phyloP scores from a whole-genome alignment of 805 yeast species.

The Yarrowia alimentaria region DNA sequence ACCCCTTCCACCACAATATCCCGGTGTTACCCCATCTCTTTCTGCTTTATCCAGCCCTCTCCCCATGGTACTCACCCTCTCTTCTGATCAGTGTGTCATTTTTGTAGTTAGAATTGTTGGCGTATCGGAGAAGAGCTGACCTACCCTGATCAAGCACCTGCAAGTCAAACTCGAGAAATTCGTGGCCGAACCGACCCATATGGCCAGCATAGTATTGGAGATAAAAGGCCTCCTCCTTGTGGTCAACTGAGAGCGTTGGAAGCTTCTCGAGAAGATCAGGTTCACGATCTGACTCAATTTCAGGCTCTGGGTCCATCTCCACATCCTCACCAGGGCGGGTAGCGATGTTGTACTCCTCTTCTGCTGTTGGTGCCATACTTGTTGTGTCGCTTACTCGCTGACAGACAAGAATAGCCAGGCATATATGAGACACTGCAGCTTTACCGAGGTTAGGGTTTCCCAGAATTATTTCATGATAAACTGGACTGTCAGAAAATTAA shows the following conservation, averaged over 20 bases:
- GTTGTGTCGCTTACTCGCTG: too few relatives aligned
- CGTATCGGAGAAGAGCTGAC: constrained; percentile 42
- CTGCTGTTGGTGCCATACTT: too few relatives aligned
- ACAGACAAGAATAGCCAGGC: too few relatives aligned
- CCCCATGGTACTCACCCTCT: constrained; percentile 37
- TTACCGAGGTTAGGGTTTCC: too few relatives aligned
- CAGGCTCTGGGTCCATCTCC: constrained; percentile 11
- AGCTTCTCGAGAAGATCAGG: not conserved
- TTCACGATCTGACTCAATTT: not conserved
- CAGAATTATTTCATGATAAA: too few relatives aligned
- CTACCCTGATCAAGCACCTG: constrained; percentile 37
- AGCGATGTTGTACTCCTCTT: constrained; percentile 15
- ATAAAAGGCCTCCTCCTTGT: constrained; percentile 39
- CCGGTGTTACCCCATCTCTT: not conserved
- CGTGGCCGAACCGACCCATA: constrained; percentile 48
- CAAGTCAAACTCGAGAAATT: constrained; percentile 46
- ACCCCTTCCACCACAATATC: not conserved
- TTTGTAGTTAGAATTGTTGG: constrained; percentile 49
- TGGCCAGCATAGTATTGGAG: constrained; percentile 48
- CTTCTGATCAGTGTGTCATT: constrained; percentile 46
- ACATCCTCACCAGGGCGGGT: constrained; percentile 15
- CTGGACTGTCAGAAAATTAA: too few relatives aligned
- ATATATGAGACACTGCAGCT: too few relatives aligned
- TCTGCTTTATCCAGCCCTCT: too few relatives aligned
- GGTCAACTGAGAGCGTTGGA: constrained; percentile 19